Conservation (phyloP, 2,329 filamentous ascomycete species). For the Diatrype stigma region DNA sequence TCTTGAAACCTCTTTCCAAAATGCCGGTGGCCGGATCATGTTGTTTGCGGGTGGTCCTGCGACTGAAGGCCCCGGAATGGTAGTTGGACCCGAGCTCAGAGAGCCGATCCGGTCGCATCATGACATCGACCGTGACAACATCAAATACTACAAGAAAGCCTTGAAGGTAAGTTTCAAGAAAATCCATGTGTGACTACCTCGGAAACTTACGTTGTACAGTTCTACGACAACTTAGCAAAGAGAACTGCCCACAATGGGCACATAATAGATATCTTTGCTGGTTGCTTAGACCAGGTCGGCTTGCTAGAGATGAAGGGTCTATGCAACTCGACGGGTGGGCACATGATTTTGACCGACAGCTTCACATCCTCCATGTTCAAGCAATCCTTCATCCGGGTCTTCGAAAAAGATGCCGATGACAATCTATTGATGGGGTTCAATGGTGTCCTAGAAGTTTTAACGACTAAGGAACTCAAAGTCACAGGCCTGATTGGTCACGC, state of each 20-base stretch:
- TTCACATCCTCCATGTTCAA: conserved; percentile 99
- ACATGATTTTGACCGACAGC: conserved; percentile 97
- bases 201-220: conserved; percentile 47
- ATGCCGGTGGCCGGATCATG: conserved; percentile 94
- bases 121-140: conserved; percentile 97
- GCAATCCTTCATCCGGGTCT: conserved; percentile 94
- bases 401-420: conserved; percentile 93
- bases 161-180: conserved; percentile 68
- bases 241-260: conserved; percentile 94
- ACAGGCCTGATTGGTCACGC: conserved; percentile 96
- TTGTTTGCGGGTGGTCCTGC: conserved; percentile 91
- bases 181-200: background rate
- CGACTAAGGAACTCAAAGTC: conserved; percentile 97
- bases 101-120: conserved; percentile 98
- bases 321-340: conserved; percentile 91
- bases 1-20: conserved; percentile 92
- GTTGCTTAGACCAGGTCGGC: conserved; percentile 95
- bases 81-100: conserved; percentile 90
- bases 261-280: conserved; percentile 95
- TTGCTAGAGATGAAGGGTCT: conserved; percentile 97
- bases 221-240: conserved; percentile 93
- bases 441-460: conserved; percentile 89
- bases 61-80: conserved; percentile 94
- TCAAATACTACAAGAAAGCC: conserved; percentile 99
- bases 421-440: conserved; percentile 99